Base-by-base conservation (phyloP, 345 rosid species). In the Populus simonii region DNA sequence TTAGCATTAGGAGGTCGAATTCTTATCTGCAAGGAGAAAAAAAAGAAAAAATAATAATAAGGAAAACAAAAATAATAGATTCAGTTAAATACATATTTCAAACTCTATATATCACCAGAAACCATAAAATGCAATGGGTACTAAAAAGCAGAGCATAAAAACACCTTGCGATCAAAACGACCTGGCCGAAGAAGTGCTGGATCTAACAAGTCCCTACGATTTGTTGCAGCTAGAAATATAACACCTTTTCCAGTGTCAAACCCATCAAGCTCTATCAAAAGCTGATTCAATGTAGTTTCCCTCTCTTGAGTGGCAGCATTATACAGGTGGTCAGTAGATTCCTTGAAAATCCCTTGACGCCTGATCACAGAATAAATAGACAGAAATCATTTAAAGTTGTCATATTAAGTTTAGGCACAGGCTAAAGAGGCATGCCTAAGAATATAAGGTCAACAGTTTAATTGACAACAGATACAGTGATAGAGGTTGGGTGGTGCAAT, bases 211-310 rank as follows among this genome's bases (percentile, higher is more conserved):
- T 94, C 96, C 90, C 93, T 86, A 29, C 97, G 97, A 80, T 92
- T 94, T 76, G 98, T 92, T 78, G 98, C 98, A 85, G 85, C 97
- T 85, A 94, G 84, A 84, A 94, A 94, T 84, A 94, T 94, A 73
- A 94, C 98, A 80, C 98, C 98, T 88, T 94, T 94, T 59, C 98
- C 98, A 16, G 97, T 94, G 83, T 94, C 98, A 86, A 94, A 94
- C 61, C 98, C 98, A 88, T 94, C 98, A 81, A 94, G 97, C 87
- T 92, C 98, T 82, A 94, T 94, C 77, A 92, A 88, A 57, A 94
- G 89, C 89, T 94, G 98, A 83, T 94, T 94, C 89, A 94, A 85
- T 35, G 98, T 94, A 49, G 98, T 94, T 89, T 94, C 98, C 81
- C 97, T 89, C 84, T 94, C 97, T 81, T 92, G 97, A 69, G 97